Evolutionary conservation across 257 asterid species (phyloP), one percentile per base, ranked within the genome.

Genomic region (Cynanchum wilfordii): DNA sequence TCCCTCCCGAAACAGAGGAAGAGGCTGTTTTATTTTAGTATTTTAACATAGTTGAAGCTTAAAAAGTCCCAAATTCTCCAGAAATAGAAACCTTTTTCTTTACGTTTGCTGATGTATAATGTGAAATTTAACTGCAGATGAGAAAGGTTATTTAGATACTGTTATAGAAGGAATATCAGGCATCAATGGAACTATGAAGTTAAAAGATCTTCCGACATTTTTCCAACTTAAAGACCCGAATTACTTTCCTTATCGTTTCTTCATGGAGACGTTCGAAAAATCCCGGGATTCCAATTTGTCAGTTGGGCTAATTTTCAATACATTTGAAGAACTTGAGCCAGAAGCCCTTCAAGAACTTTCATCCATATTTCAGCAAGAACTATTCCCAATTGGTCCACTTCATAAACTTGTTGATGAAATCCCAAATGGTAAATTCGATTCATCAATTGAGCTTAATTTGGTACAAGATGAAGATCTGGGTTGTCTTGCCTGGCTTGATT

Each of bases 351-450:
- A 79, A 19, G 56, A 68, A 30, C 51, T 76, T 3, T 55, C 73
- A 4, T 50, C 75, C 20, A 49, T 36, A 45, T 22, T 24, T 49
- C 68, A 80, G 6, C 36, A 33, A 33, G 4, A 1, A 1, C 2
- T 60, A 67, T 75, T 56, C 52, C 24, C 75, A 1, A 30, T 79
- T 38, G 83, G 80, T 19, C 80, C 80, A 15, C 67, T 79, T 54
- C 75, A 68, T n/a, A 42, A 56, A n/a, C 73, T 76, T 12, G 60
- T 15, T 25, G 47, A 72, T 27, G 47, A 76, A 33, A 19, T 60
- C 38, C 55, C 64, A 5, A 36, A 50, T 11, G n/a, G n/a, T n/a
- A 63, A 65, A 0, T 59, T 42, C 36, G 62, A 59, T 55, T 70
- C 72, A 27, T 50, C 10, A 40, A 40, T 68, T 15, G 75, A 66